A percentile compares a stretch with the other conserved stretches of the same genome.
These are phyloP conservation scores for Cryptococcus maquisensis DNA, from an alignment of 1,284 basidiomycete genomes.

Conservation along the genomic window DNA sequence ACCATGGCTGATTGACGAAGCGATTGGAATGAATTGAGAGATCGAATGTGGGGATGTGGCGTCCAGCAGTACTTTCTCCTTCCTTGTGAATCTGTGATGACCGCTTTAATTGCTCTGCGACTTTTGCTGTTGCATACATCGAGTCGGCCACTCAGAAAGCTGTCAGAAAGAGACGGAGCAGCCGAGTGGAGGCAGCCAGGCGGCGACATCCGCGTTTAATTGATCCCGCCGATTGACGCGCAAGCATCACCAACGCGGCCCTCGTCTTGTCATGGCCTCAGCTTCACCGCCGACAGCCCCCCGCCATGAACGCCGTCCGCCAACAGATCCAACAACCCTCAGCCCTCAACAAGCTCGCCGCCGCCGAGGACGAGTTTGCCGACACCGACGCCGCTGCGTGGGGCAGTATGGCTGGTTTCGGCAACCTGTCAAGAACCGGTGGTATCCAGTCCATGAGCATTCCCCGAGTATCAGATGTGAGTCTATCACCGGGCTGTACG, in stretches of 20 bases:
- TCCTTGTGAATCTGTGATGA: not conserved
- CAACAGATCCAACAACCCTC: constrained; percentile 59
- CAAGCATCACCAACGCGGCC: constrained; percentile 4
- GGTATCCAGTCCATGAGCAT: constrained; percentile 42
- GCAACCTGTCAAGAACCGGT: constrained; percentile 48
- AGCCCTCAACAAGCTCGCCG: constrained; percentile 37
- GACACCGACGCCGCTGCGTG: constrained; percentile 61
- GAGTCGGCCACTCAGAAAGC: not conserved
- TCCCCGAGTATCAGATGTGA: constrained; percentile 45
- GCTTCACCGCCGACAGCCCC: not conserved
- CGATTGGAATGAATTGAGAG: too few relatives aligned
- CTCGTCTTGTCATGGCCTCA: constrained; percentile 14
- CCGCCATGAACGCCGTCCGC: constrained; percentile 70
- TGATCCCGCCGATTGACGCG: constrained; percentile 3
- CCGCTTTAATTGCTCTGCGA: not conserved
- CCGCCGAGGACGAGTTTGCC: constrained; percentile 58
- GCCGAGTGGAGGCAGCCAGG: not conserved
- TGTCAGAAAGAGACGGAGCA: not conserved
- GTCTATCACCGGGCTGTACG: constrained; percentile 10
- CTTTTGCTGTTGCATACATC: not conserved
- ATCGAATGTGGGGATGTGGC: too few relatives aligned
- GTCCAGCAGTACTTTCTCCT: not conserved
- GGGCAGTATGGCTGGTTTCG: constrained; percentile 77
- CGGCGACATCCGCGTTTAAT: not conserved
- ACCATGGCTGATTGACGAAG: constrained; percentile 15